Percentiles rank a stretch among this genome's conserved stretches.
phyloP scores from a whole-genome alignment of 1,284 basidiomycete genomes.

The Ustilago loliicola region DNA sequence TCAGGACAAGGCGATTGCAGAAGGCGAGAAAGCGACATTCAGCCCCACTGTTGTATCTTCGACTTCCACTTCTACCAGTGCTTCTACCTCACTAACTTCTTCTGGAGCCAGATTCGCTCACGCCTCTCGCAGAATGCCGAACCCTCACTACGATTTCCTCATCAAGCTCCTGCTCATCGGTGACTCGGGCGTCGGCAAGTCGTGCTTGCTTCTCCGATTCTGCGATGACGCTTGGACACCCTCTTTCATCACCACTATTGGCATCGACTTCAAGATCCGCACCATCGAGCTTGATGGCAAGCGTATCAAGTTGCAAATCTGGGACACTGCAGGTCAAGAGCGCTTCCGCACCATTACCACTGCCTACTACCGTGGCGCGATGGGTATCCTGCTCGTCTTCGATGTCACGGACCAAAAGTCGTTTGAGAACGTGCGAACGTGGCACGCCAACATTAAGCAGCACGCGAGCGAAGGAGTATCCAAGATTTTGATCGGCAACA shows the following conservation, averaged over 20 bases:
- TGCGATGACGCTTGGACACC: conserved; percentile 99
- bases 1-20: not conserved
- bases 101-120: conserved; percentile 13
- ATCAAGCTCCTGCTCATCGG: conserved; percentile 68
- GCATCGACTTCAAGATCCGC: conserved; percentile 78
- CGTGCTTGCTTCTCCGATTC: conserved; percentile 96
- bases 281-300: conserved; percentile 97
- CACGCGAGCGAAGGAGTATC: conserved; percentile 98
- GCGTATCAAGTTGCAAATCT: conserved; percentile 97
- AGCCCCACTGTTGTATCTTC: not conserved
- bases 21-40: conserved; percentile 2
- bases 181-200: conserved; percentile 83
- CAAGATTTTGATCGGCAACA: conserved; percentile 99
- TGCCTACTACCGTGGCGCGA: conserved; percentile 99
- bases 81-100: not conserved
- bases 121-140: conserved; percentile 55
- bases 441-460: conserved; percentile 98
- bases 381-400: conserved; percentile 98
- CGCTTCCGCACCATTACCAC: conserved; percentile 99
- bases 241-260: conserved; percentile 99
- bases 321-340: conserved; percentile 99
- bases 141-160: conserved; percentile 68
- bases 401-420: conserved; percentile 98
- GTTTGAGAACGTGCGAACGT: conserved; percentile 98
- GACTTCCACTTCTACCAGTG: not conserved